Evolutionary conservation across 805 yeast genomes (phyloP), one percentile per base, ranked within the genome.

Genomic region (Martiniozyma abietophila): DNA sequence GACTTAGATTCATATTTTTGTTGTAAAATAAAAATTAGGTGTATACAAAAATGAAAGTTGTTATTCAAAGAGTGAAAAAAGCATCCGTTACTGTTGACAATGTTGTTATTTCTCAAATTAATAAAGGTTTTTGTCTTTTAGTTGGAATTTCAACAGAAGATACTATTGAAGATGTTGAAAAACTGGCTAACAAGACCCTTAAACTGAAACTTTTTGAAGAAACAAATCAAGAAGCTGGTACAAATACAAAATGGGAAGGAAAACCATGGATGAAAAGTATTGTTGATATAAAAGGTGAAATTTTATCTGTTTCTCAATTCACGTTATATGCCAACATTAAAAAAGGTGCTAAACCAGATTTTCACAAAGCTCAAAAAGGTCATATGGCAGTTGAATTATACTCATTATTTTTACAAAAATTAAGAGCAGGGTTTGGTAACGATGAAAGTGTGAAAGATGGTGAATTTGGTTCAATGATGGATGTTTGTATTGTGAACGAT

Each of bases 381-480:
- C 66, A 57, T 34, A 50, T 51, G 6, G 80, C 81, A 4, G 45
- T 52, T 6, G 64, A 51, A 25, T 53, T 74, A 33, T 79, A 76
- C 40, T 65, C 74, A 8, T 49, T 54, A 30, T 79, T 84, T 40
- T 54, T 82, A 36, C 31, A 36, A 2, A 50, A 61, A 16, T 56
- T 83, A 38, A 56, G 64, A 40, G 49, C 45, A 1, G 71, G 69
- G n/a, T 40, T 84, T 38, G 82, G 82, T 0, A 24, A 19, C 8
- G 68, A 64, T 1, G 75, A 66, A 0, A 73, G 71, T 30, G 94
- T 86, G 3, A 69, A 78, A 43, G 96, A 88, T 48, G 98, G 98
- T 3, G 65, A 73, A 36, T 92, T 92, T 53, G 98, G 97, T 0
- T 97, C 89, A 8, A 83, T 89, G 95, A 92, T 92, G 98, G 94